Percentiles rank a stretch among this genome's conserved stretches.
These are phyloP conservation scores for Citrus australasica DNA, from an alignment of 345 rosid genomes.

Conservation along the genomic window DNA sequence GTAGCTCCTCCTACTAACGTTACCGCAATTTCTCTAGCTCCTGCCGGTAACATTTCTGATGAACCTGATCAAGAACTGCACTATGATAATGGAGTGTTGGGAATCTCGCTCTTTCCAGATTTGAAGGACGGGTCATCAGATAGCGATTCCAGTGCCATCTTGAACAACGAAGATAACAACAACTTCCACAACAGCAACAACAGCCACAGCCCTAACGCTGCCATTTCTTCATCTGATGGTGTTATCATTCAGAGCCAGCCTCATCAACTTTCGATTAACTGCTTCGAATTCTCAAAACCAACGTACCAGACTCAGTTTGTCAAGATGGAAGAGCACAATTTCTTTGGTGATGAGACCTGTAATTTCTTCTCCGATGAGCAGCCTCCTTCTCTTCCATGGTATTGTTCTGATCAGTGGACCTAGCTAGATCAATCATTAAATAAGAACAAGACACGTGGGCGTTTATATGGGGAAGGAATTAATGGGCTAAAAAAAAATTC, in stretches of 20 bases:
- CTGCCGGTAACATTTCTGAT: background rate
- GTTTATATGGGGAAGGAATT: background rate
- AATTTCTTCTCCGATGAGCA: conserved; percentile 86
- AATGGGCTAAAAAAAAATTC: background rate
- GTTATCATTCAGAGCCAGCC: conserved; percentile 33
- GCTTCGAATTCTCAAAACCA: conserved; percentile 25
- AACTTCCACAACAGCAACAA: conserved; percentile 5
- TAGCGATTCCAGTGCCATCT: conserved; percentile 81
- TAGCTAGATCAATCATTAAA: conserved; percentile 7
- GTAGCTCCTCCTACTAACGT: conserved; percentile 24
- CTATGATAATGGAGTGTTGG: conserved; percentile 25
- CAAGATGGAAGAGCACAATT: conserved; percentile 82
- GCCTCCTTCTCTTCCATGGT: conserved; percentile 82
- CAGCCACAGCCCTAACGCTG: conserved; percentile 28
- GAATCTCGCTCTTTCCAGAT: conserved; percentile 41
- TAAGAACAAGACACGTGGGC: background rate
- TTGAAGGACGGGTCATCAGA: conserved; percentile 79
- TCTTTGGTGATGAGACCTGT: conserved; percentile 79
- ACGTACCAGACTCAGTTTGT: conserved; percentile 46
- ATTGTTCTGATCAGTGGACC: conserved; percentile 59
- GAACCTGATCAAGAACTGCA: conserved; percentile 31
- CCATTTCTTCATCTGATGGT: conserved; percentile 33
- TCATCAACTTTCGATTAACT: conserved; percentile 21
- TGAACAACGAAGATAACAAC: conserved; percentile 67
- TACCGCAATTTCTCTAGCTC: background rate